Conservation (phyloP, 257 asterid species). For the Linderniella brevidens region DNA sequence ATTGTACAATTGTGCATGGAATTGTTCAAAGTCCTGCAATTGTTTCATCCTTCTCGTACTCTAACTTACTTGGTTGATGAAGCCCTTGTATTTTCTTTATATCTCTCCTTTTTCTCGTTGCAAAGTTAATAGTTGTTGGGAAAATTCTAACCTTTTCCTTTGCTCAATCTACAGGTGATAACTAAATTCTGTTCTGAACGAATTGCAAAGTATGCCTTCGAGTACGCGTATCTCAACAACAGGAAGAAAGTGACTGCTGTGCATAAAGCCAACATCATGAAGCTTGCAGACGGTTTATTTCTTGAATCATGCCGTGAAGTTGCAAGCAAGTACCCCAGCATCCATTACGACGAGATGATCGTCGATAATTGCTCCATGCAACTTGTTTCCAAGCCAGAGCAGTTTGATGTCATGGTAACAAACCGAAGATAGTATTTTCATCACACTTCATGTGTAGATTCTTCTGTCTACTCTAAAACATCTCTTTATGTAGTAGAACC, state of each 20-base stretch:
- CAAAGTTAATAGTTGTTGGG: slow-evolving; percentile 1
- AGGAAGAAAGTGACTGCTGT: slow-evolving; percentile 92
- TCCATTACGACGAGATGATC: slow-evolving; percentile 77
- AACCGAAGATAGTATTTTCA: no score
- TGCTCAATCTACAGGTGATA: slow-evolving; percentile 56
- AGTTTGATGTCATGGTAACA: slow-evolving; percentile 90
- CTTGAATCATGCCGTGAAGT: slow-evolving; percentile 91
- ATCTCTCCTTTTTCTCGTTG: not conserved
- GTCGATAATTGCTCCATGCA: slow-evolving; percentile 99
- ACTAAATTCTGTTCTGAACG: slow-evolving; percentile 97
- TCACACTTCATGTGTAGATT: no score
- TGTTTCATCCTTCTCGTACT: no score
- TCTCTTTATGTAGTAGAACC: no score
- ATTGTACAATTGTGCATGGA: no score
- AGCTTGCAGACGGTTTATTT: slow-evolving; percentile 95
- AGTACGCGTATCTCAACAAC: slow-evolving; percentile 95
- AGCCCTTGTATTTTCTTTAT: no score
- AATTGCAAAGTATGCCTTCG: slow-evolving; percentile 89
- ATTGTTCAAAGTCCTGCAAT: no score
- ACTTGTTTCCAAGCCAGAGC: slow-evolving; percentile 99
- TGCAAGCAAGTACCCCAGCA: slow-evolving; percentile 83
- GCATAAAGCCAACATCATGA: slow-evolving; percentile 98
- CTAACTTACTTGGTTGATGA: no score
- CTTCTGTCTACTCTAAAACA: no score
- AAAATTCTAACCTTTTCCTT: not conserved